Base-by-base conservation (phyloP, 106 monocot species). In the Dendrobium huoshanense region DNA sequence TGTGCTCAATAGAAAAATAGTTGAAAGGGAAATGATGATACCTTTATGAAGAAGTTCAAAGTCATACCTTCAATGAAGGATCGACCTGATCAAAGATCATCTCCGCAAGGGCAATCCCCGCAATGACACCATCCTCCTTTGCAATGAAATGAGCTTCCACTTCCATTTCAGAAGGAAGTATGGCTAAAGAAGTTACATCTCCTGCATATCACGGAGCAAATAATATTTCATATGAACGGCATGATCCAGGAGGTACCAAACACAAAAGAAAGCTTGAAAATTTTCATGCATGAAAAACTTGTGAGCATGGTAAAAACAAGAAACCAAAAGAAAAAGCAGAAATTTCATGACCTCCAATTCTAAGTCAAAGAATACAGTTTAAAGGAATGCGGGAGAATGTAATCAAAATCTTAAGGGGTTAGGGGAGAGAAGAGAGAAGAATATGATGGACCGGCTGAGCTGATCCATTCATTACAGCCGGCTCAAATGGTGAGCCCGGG, bases 61-160 rank as follows among this genome's bases (percentile, higher is more conserved):
- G 25, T 22, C 19, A 59, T 84, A 97, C 97, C 90, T 88, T 92
- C 47, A 99, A 79, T 76, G 84, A 93, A 79, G 92, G 84, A 82
- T 99, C 99, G 10, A 95, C 91, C 73, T 95, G 86, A 67, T 81
- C 67, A 81, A 99, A 99, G 41, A 99, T 88, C 89, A 93, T 93
- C 85, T 99, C 95, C 80, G 99, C 86, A 65, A 99, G 95, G 77
- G 89, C 84, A 79, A 91, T 90, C 75, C 99, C 99, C 75, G 95
- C 99, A 85, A 99, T 84, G 10, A 99, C 78, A 4, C 99, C 99
- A 85, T 99, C 91, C 64, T 95, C 95, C 85, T 99, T 99, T 18
- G 95, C 95, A 48, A 99, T 90, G 87, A 99, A 99, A 42, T 93
- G 85, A 41, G 99, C 99, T 84, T 95, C 99, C 29, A 87, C 91